Base-by-base conservation (phyloP, 2,329 filamentous ascomycete genomes). In the Alternaria infectoria region DNA sequence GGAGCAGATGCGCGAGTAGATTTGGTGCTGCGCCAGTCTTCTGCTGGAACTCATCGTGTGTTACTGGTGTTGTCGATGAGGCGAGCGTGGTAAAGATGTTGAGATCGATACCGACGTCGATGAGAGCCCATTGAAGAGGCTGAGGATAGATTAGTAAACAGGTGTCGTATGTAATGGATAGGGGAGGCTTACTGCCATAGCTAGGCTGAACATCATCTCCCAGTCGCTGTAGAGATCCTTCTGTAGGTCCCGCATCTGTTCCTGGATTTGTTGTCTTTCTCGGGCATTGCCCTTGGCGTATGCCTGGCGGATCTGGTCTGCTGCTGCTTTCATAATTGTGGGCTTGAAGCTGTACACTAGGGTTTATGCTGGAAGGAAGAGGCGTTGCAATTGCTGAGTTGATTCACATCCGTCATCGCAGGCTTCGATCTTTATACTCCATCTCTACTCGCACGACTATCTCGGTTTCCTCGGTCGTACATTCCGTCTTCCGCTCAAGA, bases 1-100 rank as follows among this genome's bases (percentile, higher is more conserved):
- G 74, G 7, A 81, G 62, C 12, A 81, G 62, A 43, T 78, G 77
- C 25, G 70, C 67, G 19, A 77, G 60, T 5, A 81, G 69, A 23
- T 57, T 63, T 5, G 71, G 73, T 5, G 77, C 68, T 9, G 73
- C 76, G 8, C 61, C 59, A 4, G 69, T 74, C 28, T 61, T 68
- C 23, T 68, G 19, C 17, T 72, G 65, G 15, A 80, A 64, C 25
- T 69, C 40, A 17, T 61, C 40, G 11, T 72, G 61, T 4, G 55
- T 62, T 9, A 72, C 9, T 11, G 69, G 67, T 1, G 28, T 52
- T 1, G 47, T 8, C 12, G 62, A 67, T 6, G 57, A 57, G 4
- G 36, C 0, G 4, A 40, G 36, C 9, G 36, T 17, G 36, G n/a
- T 17, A 17, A 40, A 40, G 36, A 40, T 40, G n/a, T 40, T 40